Conservation (phyloP, 495 filamentous ascomycete species). For the Tuber indicum region DNA sequence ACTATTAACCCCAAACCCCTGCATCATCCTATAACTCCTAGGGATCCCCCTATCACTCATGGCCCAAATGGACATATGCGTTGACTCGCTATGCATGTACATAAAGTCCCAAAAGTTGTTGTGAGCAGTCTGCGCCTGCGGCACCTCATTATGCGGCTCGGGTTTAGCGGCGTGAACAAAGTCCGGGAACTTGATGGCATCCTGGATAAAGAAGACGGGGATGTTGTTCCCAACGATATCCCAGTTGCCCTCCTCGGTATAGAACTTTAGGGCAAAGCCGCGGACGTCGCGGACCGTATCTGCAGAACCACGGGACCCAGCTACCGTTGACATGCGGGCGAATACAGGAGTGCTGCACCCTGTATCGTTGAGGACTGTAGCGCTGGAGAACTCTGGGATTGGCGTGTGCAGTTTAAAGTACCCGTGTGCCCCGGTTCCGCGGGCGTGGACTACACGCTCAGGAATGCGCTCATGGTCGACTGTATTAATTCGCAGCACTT, state of each 20-base stretch:
- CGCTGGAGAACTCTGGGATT: conserved; percentile 57
- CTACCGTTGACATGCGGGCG: conserved; percentile 67
- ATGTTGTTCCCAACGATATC: conserved; percentile 44
- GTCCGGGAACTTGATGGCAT: conserved; percentile 69
- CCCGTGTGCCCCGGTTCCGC: conserved; percentile 76
- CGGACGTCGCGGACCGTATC: conserved; percentile 69
- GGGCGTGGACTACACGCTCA: conserved; percentile 83
- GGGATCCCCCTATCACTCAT: conserved; percentile 77
- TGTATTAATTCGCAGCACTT: background rate
- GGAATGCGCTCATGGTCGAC: conserved; percentile 88
- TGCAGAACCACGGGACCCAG: conserved; percentile 61
- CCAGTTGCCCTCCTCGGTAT: conserved; percentile 61
- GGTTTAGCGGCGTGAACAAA: conserved; percentile 70
- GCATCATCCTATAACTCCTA: conserved; percentile 79
- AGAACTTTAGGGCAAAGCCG: conserved; percentile 68
- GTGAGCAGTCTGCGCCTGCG: conserved; percentile 64
- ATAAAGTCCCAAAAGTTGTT: conserved; percentile 67
- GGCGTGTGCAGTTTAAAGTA: conserved; percentile 67
- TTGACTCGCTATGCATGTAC: conserved; percentile 63
- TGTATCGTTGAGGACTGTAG: conserved; percentile 72
- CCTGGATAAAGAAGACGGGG: conserved; percentile 53
- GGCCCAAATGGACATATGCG: conserved; percentile 79
- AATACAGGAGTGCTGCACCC: conserved; percentile 67
- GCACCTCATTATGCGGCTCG: conserved; percentile 61
- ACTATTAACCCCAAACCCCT: conserved; percentile 83